phyloP scores from a whole-genome alignment of 805 yeast species.

The Saturnispora gosingensis region DNA sequence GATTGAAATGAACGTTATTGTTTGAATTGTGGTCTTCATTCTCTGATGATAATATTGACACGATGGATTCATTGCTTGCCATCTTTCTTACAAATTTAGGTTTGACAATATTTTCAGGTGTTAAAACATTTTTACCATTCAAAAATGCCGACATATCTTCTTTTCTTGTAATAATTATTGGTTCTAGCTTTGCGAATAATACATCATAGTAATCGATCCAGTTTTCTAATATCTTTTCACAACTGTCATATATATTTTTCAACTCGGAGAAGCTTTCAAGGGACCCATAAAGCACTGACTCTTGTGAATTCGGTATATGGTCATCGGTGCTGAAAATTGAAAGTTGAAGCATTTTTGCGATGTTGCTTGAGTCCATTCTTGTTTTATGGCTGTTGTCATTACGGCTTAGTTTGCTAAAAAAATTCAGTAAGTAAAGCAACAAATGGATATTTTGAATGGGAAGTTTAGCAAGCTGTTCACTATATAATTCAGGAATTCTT shows the following conservation, averaged over 20 bases:
- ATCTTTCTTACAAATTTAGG: slow-evolving; percentile 1
- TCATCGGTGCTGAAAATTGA: slow-evolving; percentile 29
- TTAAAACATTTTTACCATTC: slow-evolving; percentile 10
- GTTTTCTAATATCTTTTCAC: slow-evolving; percentile 20
- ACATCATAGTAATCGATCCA: slow-evolving; percentile 21
- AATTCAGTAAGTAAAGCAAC: slow-evolving; percentile 22
- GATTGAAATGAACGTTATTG: neutral
- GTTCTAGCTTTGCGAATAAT: slow-evolving; percentile 11
- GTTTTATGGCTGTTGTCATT: slow-evolving; percentile 23
- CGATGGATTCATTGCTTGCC: slow-evolving; percentile 2
- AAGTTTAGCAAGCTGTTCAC: slow-evolving; percentile 6
- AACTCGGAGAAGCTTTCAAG: slow-evolving; percentile 12
- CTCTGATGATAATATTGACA: slow-evolving; percentile 2
- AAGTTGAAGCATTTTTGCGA: slow-evolving; percentile 32
- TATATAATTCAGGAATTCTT: slow-evolving; percentile 3
- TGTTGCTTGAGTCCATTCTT: slow-evolving; percentile 29
- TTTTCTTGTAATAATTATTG: slow-evolving; percentile 4
- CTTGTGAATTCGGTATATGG: neutral
- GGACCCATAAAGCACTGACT: slow-evolving; percentile 9
- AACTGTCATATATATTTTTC: slow-evolving; percentile 18
- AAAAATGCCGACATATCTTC: slow-evolving; percentile 12
- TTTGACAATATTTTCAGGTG: neutral
- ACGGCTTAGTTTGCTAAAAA: slow-evolving; percentile 19
- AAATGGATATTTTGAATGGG: slow-evolving; percentile 27
- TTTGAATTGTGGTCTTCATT: slow-evolving; percentile 1